Base-by-base conservation (phyloP, 345 rosid genomes). In the Viola odorata region DNA sequence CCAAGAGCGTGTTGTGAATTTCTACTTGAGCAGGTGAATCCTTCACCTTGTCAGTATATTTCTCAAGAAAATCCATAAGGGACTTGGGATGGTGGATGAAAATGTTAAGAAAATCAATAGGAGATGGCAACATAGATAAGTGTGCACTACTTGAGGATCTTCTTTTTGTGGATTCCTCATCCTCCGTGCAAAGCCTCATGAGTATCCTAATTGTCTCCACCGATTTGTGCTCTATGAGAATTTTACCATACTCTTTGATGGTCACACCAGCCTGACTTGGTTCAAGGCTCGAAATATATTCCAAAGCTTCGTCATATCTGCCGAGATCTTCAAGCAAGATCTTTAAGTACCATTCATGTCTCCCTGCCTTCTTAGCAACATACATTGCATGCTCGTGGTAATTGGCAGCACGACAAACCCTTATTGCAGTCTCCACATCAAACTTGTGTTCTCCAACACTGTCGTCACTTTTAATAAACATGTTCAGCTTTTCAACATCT, bases 11-110 rank as follows among this genome's bases (percentile, higher is more conserved):
- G 63, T 88, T 94, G 61, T 94, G 85, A 67, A 94, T 90, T 80
- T 94, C 99, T 41, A 86, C 86, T 73, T 94, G 99, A 66, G 97
- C 95, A 69, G 97, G 96, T n/a, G 99, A 88, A 63, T 94, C 99
- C 77, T 88, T 88, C 60, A 90, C 95, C 80, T 83, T 85, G 60
- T 73, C 75, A 6, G 80, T 75, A 66, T 88, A 94, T 70, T 83
- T 88, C 70, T 94, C 97, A 37, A 94, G 91, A 78, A 94, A 90
- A 49, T 78, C 78, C 99, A 88, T 85, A 47, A 94, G 85, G 16
- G 97, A 83, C 69, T 78, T 74, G 17, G 97, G 91, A 71, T 86
- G 81, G 70, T 90, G 99, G 69, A 86, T 75, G 66, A 94, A 94
- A 70, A 94, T 86, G 67, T 86, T 90, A 60, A 90, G 83, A 78